Base-by-base conservation (phyloP, 2,329 filamentous ascomycete genomes). In the Sporothrix brasiliensis region DNA sequence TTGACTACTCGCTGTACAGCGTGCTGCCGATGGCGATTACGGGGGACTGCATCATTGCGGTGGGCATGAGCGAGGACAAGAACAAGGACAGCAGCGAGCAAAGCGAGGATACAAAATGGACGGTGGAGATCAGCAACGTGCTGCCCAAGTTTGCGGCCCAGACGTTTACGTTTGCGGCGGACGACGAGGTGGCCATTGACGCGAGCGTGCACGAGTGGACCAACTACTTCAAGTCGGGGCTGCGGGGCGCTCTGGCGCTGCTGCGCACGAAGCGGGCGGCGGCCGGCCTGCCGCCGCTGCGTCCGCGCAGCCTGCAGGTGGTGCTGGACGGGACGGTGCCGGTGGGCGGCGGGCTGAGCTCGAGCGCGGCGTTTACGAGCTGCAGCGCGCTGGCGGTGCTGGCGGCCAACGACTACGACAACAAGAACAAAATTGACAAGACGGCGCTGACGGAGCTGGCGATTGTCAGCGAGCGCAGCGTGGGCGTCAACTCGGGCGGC, bases 1-100 rank as follows among this genome's bases (percentile, higher is more conserved):
- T 99, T 77, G 95, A 99, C 83, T 99, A 99, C 83, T 97, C 93
- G 16, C 88, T 99, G 24, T 99, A 98, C 84, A 90, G 95, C 75
- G 94, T 97, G 72, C 86, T 99, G 30, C 95, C 95, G 68, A 97
- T 97, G 89, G 95, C 94, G 73, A 93, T 98, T 75, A 93, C 92
- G 6, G 92, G 93, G 73, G 95, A 99, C 80, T 91, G 93, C 70
- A 86, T 99, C 72, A 87, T 99, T 77, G 95, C 94, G 68, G 92
- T 97, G 50, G 86, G 79, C 76, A 84, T 77, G 70, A 30, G 13
- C 52, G 24, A 13, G 14, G 19, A 13, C 9, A 24, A 27, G 24
- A 21, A 85, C 70, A 84, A 85, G 39, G 34, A 79, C 84, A 39
- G 79, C 86, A 63, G 78, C 80, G 44, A 82, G 83, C 53, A 81